A percentile compares a stretch with the other conserved stretches of the same genome.
Evolutionary conservation across 225 moss, liverwort and hornwort genomes (phyloP).

Genomic region (Pleurozium schreberi): DNA sequence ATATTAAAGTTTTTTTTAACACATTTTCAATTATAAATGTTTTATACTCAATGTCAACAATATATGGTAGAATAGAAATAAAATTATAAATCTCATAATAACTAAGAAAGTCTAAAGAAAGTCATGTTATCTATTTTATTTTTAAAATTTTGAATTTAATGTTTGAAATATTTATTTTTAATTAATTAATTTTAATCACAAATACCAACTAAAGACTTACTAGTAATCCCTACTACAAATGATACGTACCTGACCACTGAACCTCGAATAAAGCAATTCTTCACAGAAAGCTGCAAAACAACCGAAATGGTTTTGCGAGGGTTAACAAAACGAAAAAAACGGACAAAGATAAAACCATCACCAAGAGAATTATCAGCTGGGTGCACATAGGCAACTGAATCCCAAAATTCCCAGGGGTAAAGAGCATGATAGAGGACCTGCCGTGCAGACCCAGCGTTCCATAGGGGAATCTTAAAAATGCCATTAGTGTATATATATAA

Average conservation of each 20-base stretch:
- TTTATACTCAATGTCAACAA: not conserved
- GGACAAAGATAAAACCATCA: not conserved
- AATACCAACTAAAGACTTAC: not conserved
- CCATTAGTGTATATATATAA: not conserved
- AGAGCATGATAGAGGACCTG: not conserved
- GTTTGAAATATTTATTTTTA: not conserved
- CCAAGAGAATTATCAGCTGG: not conserved
- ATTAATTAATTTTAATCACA: not conserved
- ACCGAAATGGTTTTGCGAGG: not conserved
- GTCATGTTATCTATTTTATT: not conserved
- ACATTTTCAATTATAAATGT: not conserved
- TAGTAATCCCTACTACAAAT: too few species aligned
- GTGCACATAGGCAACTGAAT: not conserved
- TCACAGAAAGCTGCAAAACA: constrained; percentile 75
- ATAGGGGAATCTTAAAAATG: not conserved
- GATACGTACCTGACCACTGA: constrained; percentile 98
- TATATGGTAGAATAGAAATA: not conserved
- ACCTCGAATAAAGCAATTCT: constrained; percentile 97
- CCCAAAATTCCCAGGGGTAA: not conserved
- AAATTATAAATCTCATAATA: too few species aligned
- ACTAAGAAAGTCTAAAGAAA: not conserved
- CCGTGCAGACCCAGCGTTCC: not conserved
- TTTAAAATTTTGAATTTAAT: too few species aligned
- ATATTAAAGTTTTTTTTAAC: too few species aligned
- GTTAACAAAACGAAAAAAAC: not conserved